Base-by-base conservation (phyloP, 768 basidiomycete genomes). In the Leccinum boreale region DNA sequence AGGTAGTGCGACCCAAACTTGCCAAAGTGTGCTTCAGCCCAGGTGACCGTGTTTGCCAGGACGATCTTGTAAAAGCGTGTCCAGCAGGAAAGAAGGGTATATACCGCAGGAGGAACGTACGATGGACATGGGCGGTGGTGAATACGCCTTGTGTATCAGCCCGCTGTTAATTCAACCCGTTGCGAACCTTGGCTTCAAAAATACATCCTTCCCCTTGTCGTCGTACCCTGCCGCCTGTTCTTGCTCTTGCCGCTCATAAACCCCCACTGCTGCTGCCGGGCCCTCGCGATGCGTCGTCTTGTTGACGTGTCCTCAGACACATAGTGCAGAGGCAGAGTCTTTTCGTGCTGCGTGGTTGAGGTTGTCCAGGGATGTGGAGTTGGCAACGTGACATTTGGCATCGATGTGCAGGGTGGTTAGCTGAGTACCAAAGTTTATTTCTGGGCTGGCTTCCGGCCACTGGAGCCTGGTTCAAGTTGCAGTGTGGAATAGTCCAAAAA, bases 21-120 rank as follows among this genome's bases (percentile, higher is more conserved):
- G 65, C 96, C 96, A 74, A 98, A 99, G 74, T 99, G 96, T 39
- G 96, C 96, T 79, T 99, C 97, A 73, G 98, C 97, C 96, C 96
- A 98, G 58, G 98, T 86, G 73, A 99, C 96, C 62, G 82, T 70
- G 67, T 89, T 82, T 33, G 91, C 82, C 56, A 85, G 83, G 12
- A 97, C 96, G 48, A 99, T 99, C 65, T 87, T 83, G 78, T 95
- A 89, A 74, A 90, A 96, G 28, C 95, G 88, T 5, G 96, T 97
- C 84, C 91, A 93, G 78, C 96, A 94, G 11, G 94, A 87, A 47
- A 98, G 84, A 29, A 96, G 83, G 45, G 95, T 97, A 77, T 98
- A 99, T 39, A 93, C 76, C 56, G 86, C 80, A 7, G 94, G 3
- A 45, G 12, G 54, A 36, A 77, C 82, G 65, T 68, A 85, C 84